phyloP scores from a whole-genome alignment of 441 rosid genomes.

The Dalechampia spathulata region DNA sequence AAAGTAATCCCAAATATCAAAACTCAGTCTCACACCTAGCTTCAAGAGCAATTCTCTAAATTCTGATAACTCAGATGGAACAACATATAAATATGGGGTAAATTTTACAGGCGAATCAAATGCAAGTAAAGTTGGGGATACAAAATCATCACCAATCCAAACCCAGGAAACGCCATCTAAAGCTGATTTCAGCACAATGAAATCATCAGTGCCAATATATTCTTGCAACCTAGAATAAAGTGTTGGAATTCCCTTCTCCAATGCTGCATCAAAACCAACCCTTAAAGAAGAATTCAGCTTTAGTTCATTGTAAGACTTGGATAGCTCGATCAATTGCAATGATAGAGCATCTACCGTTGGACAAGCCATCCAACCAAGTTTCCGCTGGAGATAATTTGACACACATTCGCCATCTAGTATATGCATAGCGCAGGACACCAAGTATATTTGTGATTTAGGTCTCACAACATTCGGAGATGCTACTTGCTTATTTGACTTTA shows the following conservation, averaged over 20 bases:
- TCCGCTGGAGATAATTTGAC: slow-evolving; percentile 50
- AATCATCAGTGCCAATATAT: slow-evolving; percentile 58
- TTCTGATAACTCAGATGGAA: slow-evolving; percentile 90
- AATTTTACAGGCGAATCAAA: slow-evolving; percentile 99
- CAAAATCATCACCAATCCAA: slow-evolving; percentile 97
- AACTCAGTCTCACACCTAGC: slow-evolving; percentile 83
- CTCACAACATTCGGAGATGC: slow-evolving; percentile 76
- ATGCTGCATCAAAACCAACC: slow-evolving; percentile 47
- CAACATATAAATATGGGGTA: slow-evolving; percentile 93
- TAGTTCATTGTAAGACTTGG: slow-evolving; percentile 57
- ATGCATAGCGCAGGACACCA: slow-evolving; percentile 69
- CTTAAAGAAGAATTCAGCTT: slow-evolving; percentile 45
- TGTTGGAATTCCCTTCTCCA: slow-evolving; percentile 60
- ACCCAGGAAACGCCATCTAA: slow-evolving; percentile 81
- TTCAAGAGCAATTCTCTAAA: slow-evolving; percentile 76
- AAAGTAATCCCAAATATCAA: slow-evolving; percentile 75
- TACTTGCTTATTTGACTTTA: slow-evolving; percentile 51
- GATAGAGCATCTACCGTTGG: slow-evolving; percentile 49
- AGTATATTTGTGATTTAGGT: slow-evolving; percentile 87
- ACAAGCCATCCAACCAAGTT: slow-evolving; percentile 83
- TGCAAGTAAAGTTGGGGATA: slow-evolving; percentile 77
- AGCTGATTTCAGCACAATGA: slow-evolving; percentile 52
- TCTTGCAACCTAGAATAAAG: slow-evolving; percentile 74
- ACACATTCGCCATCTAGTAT: slow-evolving; percentile 67
- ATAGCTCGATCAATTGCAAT: slow-evolving; percentile 67